Evolutionary conservation across 176 grass and related monocot species (phyloP).

Genomic region (Aegilops speltoides): DNA sequence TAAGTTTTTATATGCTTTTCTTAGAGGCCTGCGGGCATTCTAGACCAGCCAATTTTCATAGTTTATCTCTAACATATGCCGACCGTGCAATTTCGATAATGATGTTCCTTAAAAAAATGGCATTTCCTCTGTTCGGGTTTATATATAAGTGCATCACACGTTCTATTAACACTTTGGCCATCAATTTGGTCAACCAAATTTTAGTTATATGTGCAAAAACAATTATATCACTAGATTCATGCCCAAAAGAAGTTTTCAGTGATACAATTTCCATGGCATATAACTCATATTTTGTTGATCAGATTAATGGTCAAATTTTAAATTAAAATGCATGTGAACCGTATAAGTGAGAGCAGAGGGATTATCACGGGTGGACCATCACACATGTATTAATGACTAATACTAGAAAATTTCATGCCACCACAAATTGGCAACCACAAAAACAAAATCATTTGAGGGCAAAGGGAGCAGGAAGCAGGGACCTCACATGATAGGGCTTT

Average conservation of each 20-base stretch:
- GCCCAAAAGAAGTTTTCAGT: too few species aligned
- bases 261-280: too few species aligned
- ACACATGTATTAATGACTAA: background rate
- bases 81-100: background rate
- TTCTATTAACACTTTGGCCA: too few species aligned
- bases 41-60: background rate
- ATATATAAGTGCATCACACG: too few species aligned
- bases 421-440: background rate
- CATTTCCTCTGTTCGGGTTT: too few species aligned
- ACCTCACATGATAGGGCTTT: constrained; percentile 29
- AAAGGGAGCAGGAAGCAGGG: background rate
- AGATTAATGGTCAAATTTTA: too few species aligned
- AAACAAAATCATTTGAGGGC: background rate
- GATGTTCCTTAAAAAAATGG: background rate
- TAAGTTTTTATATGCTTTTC: constrained; percentile 12
- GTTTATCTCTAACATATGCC: background rate
- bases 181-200: too few species aligned
- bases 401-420: background rate
- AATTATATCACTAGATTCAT: too few species aligned
- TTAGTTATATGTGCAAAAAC: too few species aligned
- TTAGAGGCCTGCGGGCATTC: background rate
- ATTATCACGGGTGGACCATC: background rate
- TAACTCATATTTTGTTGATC: too few species aligned
- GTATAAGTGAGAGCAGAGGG: too few species aligned
- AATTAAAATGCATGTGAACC: too few species aligned